Percentiles rank a stretch among this genome's conserved stretches.
Conservation (phyloP, 2,329 filamentous ascomycete species). For the Fusarium gaditjirri region DNA sequence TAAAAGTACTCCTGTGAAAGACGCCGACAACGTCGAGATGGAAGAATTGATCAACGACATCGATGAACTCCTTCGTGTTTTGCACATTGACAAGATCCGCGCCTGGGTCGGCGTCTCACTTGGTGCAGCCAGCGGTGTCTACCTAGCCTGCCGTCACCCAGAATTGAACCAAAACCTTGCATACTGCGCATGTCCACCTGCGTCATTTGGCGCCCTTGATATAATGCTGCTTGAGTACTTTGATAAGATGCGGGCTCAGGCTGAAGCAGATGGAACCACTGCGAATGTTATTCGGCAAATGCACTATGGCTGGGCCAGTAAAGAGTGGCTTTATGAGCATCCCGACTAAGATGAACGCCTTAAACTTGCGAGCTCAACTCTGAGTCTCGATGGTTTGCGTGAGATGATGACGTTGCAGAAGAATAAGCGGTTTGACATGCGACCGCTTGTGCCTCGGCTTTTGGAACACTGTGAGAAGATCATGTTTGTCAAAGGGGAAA, state of each 20-base stretch:
- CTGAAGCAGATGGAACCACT: background rate
- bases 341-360: background rate
- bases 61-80: background rate
- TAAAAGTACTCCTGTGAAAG: background rate
- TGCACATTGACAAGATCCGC: background rate
- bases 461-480: background rate
- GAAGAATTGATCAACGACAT: background rate
- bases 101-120: slow-evolving; percentile 9
- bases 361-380: background rate
- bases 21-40: background rate
- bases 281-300: background rate
- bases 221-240: background rate
- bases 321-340: background rate
- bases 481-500: background rate
- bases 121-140: background rate
- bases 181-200: slow-evolving; percentile 1
- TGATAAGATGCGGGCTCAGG: background rate
- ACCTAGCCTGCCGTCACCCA: background rate
- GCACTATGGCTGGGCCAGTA: slow-evolving; percentile 13
- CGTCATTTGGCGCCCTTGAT: background rate
- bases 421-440: background rate
- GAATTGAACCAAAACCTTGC: background rate
- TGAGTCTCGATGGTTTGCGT: background rate
- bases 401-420: slow-evolving; percentile 5
- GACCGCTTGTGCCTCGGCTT: background rate